A percentile compares a stretch with the other conserved stretches of the same genome.
phyloP scores from a whole-genome alignment of 371 early-diverging fungal species.

The Mucor piriformis region DNA sequence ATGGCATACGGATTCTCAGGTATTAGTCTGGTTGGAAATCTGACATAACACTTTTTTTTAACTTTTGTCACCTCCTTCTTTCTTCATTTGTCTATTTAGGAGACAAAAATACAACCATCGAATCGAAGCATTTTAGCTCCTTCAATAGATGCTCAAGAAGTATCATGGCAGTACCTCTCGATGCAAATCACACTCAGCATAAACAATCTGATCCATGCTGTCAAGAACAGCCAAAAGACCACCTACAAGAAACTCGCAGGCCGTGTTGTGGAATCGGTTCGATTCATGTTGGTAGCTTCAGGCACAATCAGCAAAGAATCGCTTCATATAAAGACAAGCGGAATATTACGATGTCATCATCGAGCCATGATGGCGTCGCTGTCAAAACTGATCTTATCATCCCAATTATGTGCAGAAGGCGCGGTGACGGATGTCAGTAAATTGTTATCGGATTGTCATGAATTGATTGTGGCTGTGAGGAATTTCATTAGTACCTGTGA shows the following conservation, averaged over 20 bases:
- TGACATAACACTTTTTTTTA: neutral
- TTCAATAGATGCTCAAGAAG: too few species aligned
- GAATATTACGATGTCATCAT: constrained; percentile 73
- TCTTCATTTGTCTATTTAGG: neutral
- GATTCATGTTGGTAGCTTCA: constrained; percentile 81
- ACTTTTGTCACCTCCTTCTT: neutral
- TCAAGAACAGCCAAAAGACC: constrained; percentile 43
- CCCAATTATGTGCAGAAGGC: constrained; percentile 79
- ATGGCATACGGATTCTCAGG: constrained; percentile 53
- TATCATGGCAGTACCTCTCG: constrained; percentile 55
- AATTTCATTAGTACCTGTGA: constrained; percentile 81
- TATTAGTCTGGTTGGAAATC: constrained; percentile 12
- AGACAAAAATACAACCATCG: constrained; percentile 7
- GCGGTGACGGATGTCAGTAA: constrained; percentile 46
- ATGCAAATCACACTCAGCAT: constrained; percentile 68
- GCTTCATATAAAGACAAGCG: constrained; percentile 61
- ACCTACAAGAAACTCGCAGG: constrained; percentile 7
- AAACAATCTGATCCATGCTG: constrained; percentile 63
- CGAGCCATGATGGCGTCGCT: constrained; percentile 79
- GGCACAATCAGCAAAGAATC: constrained; percentile 76
- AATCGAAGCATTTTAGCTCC: too few species aligned
- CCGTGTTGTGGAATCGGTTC: constrained; percentile 75
- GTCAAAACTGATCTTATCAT: constrained; percentile 81
- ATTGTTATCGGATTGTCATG: constrained; percentile 44
- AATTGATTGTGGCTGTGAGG: constrained; percentile 74